Conservation (phyloP, 257 asterid genomes). For the Lycium barbarum region DNA sequence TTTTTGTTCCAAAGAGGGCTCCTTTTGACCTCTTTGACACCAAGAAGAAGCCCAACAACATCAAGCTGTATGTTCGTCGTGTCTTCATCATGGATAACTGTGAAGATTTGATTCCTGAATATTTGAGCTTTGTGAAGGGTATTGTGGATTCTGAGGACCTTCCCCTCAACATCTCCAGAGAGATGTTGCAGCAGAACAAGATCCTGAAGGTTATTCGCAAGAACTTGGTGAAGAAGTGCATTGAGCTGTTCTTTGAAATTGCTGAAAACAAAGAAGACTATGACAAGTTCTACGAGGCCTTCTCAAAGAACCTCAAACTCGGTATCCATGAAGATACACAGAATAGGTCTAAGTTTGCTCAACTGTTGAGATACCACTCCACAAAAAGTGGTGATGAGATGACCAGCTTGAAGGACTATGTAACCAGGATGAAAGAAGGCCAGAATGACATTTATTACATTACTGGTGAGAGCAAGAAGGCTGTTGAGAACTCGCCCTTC, state of each 20-base stretch:
- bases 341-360: slow-evolving; percentile 59
- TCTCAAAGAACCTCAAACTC: slow-evolving; percentile 70
- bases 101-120: slow-evolving; percentile 71
- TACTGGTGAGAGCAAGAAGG: slow-evolving; percentile 75
- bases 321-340: slow-evolving; percentile 71
- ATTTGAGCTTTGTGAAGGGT: slow-evolving; percentile 67
- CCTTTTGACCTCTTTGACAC: slow-evolving; percentile 72
- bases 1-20: slow-evolving; percentile 69
- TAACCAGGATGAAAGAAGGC: slow-evolving; percentile 75
- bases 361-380: slow-evolving; percentile 61
- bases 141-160: slow-evolving; percentile 71
- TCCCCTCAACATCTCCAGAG: slow-evolving; percentile 75
- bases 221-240: slow-evolving; percentile 76
- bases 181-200: slow-evolving; percentile 69
- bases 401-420: slow-evolving; percentile 74
- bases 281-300: slow-evolving; percentile 66
- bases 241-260: slow-evolving; percentile 66
- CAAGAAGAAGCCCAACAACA: slow-evolving; percentile 69
- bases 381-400: slow-evolving; percentile 72
- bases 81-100: slow-evolving; percentile 75
- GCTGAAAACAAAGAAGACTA: slow-evolving; percentile 78
- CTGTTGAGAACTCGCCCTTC: slow-evolving; percentile 77
- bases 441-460: slow-evolving; percentile 66
- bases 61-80: slow-evolving; percentile 67
- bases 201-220: slow-evolving; percentile 71